Percentiles rank a stretch among this genome's conserved stretches.
phyloP scores from a whole-genome alignment of 352 stramenopile genomes.

The Globisporangium irregulare region DNA sequence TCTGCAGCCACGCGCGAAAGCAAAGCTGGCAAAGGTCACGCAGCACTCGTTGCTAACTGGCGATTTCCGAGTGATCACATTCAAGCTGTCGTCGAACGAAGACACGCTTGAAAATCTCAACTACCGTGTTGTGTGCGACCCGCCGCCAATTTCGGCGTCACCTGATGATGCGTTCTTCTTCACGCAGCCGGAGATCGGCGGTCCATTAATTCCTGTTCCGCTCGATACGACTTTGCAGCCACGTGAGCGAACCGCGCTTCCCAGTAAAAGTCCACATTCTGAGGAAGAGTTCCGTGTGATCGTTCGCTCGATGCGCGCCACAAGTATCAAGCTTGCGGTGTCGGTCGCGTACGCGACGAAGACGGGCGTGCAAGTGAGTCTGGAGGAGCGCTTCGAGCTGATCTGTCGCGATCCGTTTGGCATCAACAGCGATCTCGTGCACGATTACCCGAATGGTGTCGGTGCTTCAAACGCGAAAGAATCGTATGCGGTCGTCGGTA shows the following conservation, averaged over 20 bases:
- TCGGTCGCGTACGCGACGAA: constrained; percentile 70
- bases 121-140: constrained; percentile 53
- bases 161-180: constrained; percentile 62
- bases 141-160: constrained; percentile 37
- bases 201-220: constrained; percentile 37
- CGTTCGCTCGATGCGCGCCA: constrained; percentile 49
- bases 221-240: constrained; percentile 53
- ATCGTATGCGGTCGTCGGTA: constrained; percentile 60
- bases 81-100: constrained; percentile 59
- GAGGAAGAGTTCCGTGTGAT: constrained; percentile 51
- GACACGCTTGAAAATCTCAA: constrained; percentile 60
- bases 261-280: constrained; percentile 37
- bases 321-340: constrained; percentile 37
- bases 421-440: constrained; percentile 49
- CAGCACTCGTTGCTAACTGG: constrained; percentile 55
- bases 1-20: constrained; percentile 65
- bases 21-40: constrained; percentile 49
- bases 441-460: constrained; percentile 60
- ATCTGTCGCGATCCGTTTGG: constrained; percentile 59
- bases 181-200: constrained; percentile 27
- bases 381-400: constrained; percentile 69
- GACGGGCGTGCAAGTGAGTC: constrained; percentile 50
- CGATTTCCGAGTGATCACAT: constrained; percentile 64
- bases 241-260: constrained; percentile 35
- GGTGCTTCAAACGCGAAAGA: constrained; percentile 32